Percentiles rank a stretch among this genome's conserved stretches.
These are phyloP conservation scores for Alnus glutinosa DNA, from an alignment of 306 rosid species.

Conservation along the genomic window DNA sequence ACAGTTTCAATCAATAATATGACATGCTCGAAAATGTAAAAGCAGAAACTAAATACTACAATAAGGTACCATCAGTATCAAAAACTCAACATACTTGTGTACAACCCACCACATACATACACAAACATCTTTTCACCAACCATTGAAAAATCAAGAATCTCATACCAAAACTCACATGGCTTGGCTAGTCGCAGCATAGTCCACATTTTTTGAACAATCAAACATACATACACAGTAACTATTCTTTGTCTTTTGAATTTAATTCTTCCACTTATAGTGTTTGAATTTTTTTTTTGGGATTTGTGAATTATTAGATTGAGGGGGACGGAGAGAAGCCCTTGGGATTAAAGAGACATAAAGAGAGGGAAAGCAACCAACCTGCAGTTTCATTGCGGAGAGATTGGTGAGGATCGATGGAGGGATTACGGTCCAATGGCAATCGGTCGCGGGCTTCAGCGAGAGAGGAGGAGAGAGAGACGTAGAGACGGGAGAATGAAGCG, in stretches of 20 bases:
- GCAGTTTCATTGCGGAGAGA: slow-evolving; percentile 14
- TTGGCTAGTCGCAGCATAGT: neutral
- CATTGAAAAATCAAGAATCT: neutral
- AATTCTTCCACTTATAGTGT: no score
- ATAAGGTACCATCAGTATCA: neutral
- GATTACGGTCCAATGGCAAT: slow-evolving; percentile 34
- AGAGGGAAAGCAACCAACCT: slow-evolving; percentile 40
- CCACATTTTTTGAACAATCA: neutral
- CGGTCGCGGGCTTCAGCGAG: slow-evolving; percentile 23
- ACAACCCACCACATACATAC: neutral
- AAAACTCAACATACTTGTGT: neutral
- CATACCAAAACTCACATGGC: slow-evolving; percentile 7
- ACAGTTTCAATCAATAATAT: neutral
- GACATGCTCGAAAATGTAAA: neutral
- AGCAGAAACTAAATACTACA: neutral
- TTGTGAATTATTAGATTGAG: slow-evolving; percentile 6
- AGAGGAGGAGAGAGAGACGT: slow-evolving; percentile 20
- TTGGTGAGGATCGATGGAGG: slow-evolving; percentile 23
- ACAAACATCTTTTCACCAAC: neutral
- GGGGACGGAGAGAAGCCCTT: neutral
- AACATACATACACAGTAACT: neutral
- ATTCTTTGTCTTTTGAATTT: no score
- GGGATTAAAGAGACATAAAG: slow-evolving; percentile 7
- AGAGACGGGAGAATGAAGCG: no score
- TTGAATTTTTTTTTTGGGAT: no score